Conservation (phyloP, 805 yeast genomes). For the Wickerhamiella bombiphila region DNA sequence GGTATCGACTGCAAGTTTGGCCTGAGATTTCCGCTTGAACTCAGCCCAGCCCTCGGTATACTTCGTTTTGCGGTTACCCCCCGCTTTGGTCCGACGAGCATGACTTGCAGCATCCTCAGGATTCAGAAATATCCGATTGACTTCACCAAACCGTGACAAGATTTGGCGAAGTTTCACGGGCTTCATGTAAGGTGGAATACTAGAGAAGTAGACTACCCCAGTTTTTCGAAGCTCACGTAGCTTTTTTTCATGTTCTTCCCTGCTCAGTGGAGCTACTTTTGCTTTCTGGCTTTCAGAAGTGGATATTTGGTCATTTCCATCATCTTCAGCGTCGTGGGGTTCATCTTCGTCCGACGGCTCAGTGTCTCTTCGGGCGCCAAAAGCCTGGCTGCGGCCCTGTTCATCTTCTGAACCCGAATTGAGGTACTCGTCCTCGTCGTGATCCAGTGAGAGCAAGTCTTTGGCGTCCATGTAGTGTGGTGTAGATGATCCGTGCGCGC, state of each 20-base stretch:
- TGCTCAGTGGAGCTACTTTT: slow-evolving; percentile 16
- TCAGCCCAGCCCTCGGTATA: slow-evolving; percentile 97
- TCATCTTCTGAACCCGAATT: neutral
- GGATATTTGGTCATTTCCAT: slow-evolving; percentile 16
- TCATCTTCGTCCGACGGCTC: neutral
- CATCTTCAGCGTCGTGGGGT: slow-evolving; percentile 14
- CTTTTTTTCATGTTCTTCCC: slow-evolving; percentile 24
- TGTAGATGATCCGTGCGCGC: too few species aligned
- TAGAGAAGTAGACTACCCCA: slow-evolving; percentile 86
- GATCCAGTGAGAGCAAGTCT: neutral
- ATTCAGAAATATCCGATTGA: slow-evolving; percentile 74
- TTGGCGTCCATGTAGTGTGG: neutral
- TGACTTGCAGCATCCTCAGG: slow-evolving; percentile 64
- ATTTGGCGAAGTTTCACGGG: slow-evolving; percentile 80
- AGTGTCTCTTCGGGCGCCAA: neutral
- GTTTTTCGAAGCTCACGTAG: slow-evolving; percentile 45
- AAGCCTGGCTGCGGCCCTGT: neutral
- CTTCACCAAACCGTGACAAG: slow-evolving; percentile 64
- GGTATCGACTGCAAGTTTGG: slow-evolving; percentile 74
- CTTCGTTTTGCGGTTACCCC: slow-evolving; percentile 81
- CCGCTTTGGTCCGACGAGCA: slow-evolving; percentile 57
- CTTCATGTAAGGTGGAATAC: slow-evolving; percentile 94
- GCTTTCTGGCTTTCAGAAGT: slow-evolving; percentile 3
- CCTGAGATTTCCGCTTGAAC: slow-evolving; percentile 67
- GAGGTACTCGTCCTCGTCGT: neutral